phyloP scores from a whole-genome alignment of 805 yeast species.

The Kregervanrija fluxuum region DNA sequence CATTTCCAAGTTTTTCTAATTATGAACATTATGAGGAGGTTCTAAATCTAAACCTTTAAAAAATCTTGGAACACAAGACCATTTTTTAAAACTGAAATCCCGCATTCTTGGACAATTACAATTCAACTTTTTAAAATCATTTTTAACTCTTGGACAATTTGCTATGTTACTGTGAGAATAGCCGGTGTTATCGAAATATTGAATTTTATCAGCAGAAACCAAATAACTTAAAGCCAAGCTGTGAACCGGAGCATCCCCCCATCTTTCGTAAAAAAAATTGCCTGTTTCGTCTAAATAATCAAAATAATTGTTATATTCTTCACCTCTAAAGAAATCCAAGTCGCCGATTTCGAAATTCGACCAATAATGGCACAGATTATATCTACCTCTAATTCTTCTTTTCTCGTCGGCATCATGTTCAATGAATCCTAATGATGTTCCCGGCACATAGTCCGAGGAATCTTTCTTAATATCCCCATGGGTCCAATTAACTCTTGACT shows the following conservation, averaged over 20 bases:
- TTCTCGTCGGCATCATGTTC: slow-evolving; percentile 35
- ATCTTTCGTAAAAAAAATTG: slow-evolving; percentile 67
- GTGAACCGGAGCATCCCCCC: slow-evolving; percentile 79
- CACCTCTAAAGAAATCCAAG: slow-evolving; percentile 50
- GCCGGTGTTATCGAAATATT: slow-evolving; percentile 54
- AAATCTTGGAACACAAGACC: slow-evolving; percentile 45
- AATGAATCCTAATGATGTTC: slow-evolving; percentile 39
- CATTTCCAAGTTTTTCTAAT: neutral
- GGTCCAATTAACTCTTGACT: slow-evolving; percentile 10
- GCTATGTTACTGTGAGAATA: slow-evolving; percentile 49
- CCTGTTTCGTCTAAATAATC: slow-evolving; percentile 51
- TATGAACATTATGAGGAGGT: slow-evolving; percentile 4
- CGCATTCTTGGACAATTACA: slow-evolving; percentile 43
- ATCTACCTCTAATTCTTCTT: slow-evolving; percentile 35
- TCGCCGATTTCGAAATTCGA: slow-evolving; percentile 62
- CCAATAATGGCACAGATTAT: slow-evolving; percentile 55
- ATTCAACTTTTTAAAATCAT: slow-evolving; percentile 34
- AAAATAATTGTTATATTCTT: slow-evolving; percentile 48
- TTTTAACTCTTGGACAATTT: slow-evolving; percentile 48
- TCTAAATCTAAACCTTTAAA: slow-evolving; percentile 6
- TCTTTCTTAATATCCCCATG: slow-evolving; percentile 7
- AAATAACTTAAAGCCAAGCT: slow-evolving; percentile 55
- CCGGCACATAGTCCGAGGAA: slow-evolving; percentile 25
- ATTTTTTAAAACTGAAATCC: slow-evolving; percentile 45
- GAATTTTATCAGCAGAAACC: slow-evolving; percentile 40